A percentile compares a stretch with the other conserved stretches of the same genome.
These are phyloP conservation scores for Zopfia rhizophila DNA, from an alignment of 2,329 filamentous ascomycete genomes.

Conservation along the genomic window DNA sequence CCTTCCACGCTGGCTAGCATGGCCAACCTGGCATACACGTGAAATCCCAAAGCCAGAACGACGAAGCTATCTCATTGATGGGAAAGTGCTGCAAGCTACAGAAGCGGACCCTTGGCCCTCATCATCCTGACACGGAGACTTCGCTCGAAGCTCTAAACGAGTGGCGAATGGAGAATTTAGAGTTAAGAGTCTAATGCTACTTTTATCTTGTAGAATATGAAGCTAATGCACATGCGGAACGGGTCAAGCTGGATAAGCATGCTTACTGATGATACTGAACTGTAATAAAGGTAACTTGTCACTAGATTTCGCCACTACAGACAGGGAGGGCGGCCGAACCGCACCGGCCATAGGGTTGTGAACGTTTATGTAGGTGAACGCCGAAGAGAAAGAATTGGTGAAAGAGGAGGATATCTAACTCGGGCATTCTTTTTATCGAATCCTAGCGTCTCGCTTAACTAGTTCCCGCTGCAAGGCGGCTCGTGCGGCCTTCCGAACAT, in stretches of 20 bases:
- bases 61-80: too few species aligned
- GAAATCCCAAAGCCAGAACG: conserved; percentile 9
- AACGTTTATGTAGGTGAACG: too few species aligned
- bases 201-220: conserved; percentile 9
- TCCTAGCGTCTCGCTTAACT: conserved; percentile 12
- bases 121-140: conserved; percentile 1
- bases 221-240: conserved; percentile 6
- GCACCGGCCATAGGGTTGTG: conserved; percentile 3
- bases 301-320: conserved; percentile 2
- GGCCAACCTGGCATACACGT: conserved; percentile 10
- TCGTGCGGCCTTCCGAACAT: conserved; percentile 16
- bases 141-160: neutral
- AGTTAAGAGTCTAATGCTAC: too few species aligned
- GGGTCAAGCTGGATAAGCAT: conserved; percentile 1
- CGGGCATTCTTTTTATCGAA: conserved; percentile 23
- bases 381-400: too few species aligned
- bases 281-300: neutral
- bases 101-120: neutral
- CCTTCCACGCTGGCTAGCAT: conserved; percentile 11
- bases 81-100: neutral
- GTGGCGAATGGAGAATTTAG: too few species aligned
- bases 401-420: conserved; percentile 18
- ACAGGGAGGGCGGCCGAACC: conserved; percentile 7
- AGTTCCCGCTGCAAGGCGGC: conserved; percentile 21
- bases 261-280: neutral